A percentile compares a stretch with the other conserved stretches of the same genome.
Conservation (phyloP, 2,329 filamentous ascomycete genomes). For the Ophiostoma triangulosporum region DNA sequence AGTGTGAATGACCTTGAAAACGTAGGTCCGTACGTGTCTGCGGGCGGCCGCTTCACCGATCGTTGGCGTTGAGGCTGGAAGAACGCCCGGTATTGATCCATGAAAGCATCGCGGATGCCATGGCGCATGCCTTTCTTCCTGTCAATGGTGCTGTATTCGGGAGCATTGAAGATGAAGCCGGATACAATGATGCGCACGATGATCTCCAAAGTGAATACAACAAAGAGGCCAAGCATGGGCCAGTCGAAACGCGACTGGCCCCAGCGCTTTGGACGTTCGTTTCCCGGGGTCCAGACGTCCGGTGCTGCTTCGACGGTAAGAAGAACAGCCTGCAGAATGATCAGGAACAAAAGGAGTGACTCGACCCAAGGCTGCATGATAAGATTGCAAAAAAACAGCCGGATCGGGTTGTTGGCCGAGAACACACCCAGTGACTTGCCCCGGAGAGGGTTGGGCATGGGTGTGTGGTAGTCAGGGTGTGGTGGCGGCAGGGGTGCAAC, state of each 20-base stretch:
- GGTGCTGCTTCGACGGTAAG: conserved; percentile 70
- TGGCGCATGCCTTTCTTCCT: conserved; percentile 59
- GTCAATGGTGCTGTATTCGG: conserved; percentile 85
- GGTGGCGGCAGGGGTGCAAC: conserved; percentile 19
- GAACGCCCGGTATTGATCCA: conserved; percentile 61
- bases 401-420: conserved; percentile 59
- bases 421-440: conserved; percentile 82
- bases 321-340: conserved; percentile 78
- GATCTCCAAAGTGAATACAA: conserved; percentile 80
- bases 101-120: conserved; percentile 59
- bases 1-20: conserved; percentile 69
- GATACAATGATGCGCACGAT: conserved; percentile 79
- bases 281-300: conserved; percentile 50
- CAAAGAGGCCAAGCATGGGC: conserved; percentile 69
- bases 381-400: conserved; percentile 65
- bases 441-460: conserved; percentile 61
- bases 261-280: conserved; percentile 51
- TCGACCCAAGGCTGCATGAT: conserved; percentile 80
- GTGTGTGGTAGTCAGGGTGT: conserved; percentile 18
- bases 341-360: conserved; percentile 72
- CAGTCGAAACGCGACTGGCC: conserved; percentile 60
- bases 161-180: conserved; percentile 78
- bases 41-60: conserved; percentile 42
- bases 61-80: conserved; percentile 71
- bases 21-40: conserved; percentile 38